phyloP scores from a whole-genome alignment of 148 eudicot species.

The Pouteria glomerata region DNA sequence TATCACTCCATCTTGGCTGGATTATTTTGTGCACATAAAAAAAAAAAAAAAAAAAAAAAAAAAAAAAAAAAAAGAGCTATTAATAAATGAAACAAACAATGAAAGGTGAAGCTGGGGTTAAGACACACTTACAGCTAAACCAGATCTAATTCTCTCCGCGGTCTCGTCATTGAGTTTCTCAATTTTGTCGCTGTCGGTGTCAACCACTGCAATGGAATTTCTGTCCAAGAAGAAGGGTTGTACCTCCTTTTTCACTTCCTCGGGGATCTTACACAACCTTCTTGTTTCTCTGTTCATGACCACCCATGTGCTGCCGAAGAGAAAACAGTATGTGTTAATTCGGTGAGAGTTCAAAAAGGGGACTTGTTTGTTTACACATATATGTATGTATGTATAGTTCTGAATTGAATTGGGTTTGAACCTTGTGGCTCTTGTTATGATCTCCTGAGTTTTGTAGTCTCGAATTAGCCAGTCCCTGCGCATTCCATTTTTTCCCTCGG shows the following conservation, averaged over 20 bases:
- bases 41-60: too few species aligned
- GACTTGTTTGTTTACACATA: too few species aligned
- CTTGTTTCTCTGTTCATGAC: constrained; percentile 89
- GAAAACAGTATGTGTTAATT: too few species aligned
- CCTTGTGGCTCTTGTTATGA: constrained; percentile 85
- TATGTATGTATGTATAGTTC: too few species aligned
- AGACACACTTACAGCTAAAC: constrained; percentile 68
- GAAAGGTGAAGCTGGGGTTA: too few species aligned
- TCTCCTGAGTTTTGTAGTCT: constrained; percentile 47
- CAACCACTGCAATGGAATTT: constrained; percentile 31
- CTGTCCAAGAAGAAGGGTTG: constrained; percentile 55
- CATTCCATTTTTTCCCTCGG: constrained; percentile 84
- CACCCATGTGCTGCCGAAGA: constrained; percentile 77
- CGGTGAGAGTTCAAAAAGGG: too few species aligned
- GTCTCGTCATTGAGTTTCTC: constrained; percentile 61
- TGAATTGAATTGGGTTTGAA: too few species aligned
- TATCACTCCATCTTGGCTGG: constrained; percentile 95
- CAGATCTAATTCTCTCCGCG: constrained; percentile 47
- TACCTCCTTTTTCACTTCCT: constrained; percentile 59
- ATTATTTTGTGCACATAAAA: neutral
- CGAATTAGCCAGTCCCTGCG: constrained; percentile 81
- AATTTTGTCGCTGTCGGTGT: constrained; percentile 43
- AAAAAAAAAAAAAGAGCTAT: too few species aligned
- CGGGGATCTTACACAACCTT: constrained; percentile 65
- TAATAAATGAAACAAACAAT: too few species aligned